Conservation (phyloP, 306 rosid species). For the Inga laurina region DNA sequence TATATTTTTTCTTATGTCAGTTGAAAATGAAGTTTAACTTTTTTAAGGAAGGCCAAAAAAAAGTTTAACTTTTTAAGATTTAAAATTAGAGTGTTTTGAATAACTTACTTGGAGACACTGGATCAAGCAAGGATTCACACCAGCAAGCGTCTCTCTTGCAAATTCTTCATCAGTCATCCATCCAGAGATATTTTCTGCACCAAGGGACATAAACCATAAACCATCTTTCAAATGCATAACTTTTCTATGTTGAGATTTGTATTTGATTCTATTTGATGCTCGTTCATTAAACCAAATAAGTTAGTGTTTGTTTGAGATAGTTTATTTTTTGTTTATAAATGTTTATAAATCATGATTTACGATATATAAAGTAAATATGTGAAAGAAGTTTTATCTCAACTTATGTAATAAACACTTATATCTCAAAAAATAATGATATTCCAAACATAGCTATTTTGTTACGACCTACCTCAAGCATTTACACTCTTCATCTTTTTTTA, state of each 20-base stretch:
- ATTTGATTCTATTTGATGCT: neutral
- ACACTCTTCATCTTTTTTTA: neutral
- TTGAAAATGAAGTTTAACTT: neutral
- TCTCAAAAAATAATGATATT: no score
- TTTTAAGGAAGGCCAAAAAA: no score
- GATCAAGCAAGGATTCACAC: conserved; percentile 60
- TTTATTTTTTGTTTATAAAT: no score
- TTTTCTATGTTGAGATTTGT: neutral
- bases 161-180: conserved; percentile 86
- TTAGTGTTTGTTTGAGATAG: neutral
- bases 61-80: neutral
- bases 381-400: no score
- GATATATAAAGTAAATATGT: no score
- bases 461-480: neutral
- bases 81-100: neutral
- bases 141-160: conserved; percentile 72
- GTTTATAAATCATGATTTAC: no score
- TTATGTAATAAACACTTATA: no score
- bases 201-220: neutral
- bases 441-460: neutral
- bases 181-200: conserved; percentile 34
- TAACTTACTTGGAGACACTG: conserved; percentile 36
- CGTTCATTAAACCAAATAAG: neutral
- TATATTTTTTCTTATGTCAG: neutral
- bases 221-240: neutral